These are phyloP conservation scores for Apiospora aurea DNA, from an alignment of 2,329 filamentous ascomycete species.

Conservation along the genomic window DNA sequence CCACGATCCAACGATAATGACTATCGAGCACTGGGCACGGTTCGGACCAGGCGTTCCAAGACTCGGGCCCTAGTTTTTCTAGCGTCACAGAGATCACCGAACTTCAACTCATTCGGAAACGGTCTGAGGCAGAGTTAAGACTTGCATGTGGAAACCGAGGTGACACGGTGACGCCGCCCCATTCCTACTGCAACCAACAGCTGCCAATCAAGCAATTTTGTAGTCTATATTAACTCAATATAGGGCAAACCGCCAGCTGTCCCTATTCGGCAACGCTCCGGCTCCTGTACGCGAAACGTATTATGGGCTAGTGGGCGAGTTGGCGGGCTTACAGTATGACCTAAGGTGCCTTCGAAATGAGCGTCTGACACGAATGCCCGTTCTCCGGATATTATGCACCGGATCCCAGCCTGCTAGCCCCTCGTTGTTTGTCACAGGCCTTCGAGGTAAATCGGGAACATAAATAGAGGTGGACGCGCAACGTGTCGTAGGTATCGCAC, in stretches of 20 bases:
- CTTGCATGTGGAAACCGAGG: slow-evolving; percentile 7
- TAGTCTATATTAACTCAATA: not conserved
- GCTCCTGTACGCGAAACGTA: slow-evolving; percentile 5
- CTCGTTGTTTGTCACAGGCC: not conserved
- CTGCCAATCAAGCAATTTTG: not conserved
- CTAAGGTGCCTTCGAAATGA: not conserved
- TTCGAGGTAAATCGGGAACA: not conserved
- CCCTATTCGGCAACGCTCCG: not conserved
- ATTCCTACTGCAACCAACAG: not conserved
- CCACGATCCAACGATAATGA: not conserved
- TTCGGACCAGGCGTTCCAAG: slow-evolving; percentile 12
- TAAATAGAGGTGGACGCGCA: not conserved
- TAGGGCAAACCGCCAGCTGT: not conserved
- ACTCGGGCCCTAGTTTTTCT: not conserved
- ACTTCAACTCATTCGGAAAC: slow-evolving; percentile 16
- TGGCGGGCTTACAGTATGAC: not conserved
- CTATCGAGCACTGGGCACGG: not conserved
- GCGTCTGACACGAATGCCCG: not conserved
- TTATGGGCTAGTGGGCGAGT: not conserved
- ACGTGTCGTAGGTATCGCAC: not conserved
- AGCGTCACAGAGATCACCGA: slow-evolving; percentile 7
- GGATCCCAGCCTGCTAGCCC: not conserved
- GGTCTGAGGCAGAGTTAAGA: slow-evolving; percentile 17
- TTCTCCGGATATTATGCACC: not conserved
- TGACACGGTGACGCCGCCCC: slow-evolving; percentile 7